Conservation (phyloP, 164 flowering plant genomes). For the Stephania yunnanensis region DNA sequence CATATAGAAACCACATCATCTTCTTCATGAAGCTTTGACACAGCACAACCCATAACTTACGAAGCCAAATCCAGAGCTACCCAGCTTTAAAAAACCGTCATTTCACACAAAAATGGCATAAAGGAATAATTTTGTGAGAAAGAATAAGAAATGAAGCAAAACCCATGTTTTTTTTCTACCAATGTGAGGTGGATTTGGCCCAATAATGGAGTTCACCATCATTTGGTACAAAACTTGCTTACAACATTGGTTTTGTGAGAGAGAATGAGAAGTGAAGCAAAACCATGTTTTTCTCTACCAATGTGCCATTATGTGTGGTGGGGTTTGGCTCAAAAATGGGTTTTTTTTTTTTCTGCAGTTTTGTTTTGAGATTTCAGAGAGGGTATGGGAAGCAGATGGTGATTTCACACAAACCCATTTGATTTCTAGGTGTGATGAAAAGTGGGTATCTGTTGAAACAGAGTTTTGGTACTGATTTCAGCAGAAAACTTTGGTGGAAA, state of each 20-base stretch:
- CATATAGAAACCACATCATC: slow-evolving; percentile 37
- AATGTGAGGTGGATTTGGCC: background rate
- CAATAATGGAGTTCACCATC: background rate
- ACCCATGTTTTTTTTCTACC: background rate
- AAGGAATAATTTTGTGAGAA: too few species aligned
- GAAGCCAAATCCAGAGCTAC: background rate
- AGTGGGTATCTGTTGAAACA: background rate
- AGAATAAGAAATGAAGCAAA: background rate
- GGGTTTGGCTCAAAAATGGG: slow-evolving; percentile 3
- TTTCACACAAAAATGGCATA: too few species aligned
- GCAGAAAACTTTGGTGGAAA: slow-evolving; percentile 1
- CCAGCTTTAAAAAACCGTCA: background rate
- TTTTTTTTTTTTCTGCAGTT: background rate
- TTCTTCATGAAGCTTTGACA: slow-evolving; percentile 32
- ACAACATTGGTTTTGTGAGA: too few species aligned
- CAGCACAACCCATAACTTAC: slow-evolving; percentile 35
- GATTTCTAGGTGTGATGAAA: background rate
- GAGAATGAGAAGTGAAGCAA: too few species aligned
- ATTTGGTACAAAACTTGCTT: too few species aligned
- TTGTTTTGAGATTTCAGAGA: slow-evolving; percentile 1
- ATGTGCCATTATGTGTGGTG: too few species aligned
- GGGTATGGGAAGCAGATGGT: background rate
- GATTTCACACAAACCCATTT: background rate
- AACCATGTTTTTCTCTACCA: too few species aligned
- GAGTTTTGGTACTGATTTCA: background rate